Conservation (phyloP, 2,329 filamentous ascomycete species). For the Dothideomycetes sp. region DNA sequence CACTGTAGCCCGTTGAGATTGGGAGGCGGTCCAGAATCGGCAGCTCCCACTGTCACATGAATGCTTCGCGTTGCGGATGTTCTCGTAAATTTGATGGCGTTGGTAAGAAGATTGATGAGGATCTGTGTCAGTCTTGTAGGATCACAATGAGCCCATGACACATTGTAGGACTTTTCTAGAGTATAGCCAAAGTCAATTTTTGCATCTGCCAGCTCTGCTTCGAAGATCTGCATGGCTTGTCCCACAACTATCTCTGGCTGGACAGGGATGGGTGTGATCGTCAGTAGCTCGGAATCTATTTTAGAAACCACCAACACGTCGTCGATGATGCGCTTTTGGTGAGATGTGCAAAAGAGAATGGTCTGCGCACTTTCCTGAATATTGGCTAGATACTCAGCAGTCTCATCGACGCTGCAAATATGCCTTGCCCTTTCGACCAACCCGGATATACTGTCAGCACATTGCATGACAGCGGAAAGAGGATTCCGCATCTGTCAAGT, state of each 20-base stretch:
- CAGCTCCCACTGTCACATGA: constrained; percentile 9
- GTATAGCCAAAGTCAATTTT: constrained; percentile 19
- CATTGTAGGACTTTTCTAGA: constrained; percentile 18
- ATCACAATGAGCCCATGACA: constrained; percentile 18
- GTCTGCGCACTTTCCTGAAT: constrained; percentile 2
- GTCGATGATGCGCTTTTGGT: constrained; percentile 15
- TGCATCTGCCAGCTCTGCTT: constrained; percentile 24
- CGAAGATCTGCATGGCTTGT: constrained; percentile 25
- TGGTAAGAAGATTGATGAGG: constrained; percentile 20
- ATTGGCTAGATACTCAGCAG: neutral
- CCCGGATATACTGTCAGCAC: neutral
- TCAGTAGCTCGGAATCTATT: constrained; percentile 18
- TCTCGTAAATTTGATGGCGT: constrained; percentile 16
- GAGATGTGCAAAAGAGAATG: constrained; percentile 1
- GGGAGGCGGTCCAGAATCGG: constrained; percentile 9
- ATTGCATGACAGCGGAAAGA: constrained; percentile 1
- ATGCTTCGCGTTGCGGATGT: constrained; percentile 2
- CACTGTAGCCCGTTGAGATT: constrained; percentile 12
- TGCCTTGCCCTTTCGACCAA: neutral
- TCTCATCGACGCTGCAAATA: neutral
- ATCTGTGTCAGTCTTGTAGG: constrained; percentile 19
- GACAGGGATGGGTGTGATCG: constrained; percentile 28
- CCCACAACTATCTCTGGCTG: constrained; percentile 23
- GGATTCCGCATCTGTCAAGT: constrained; percentile 6
- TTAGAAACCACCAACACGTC: constrained; percentile 34